A percentile compares a stretch with the other conserved stretches of the same genome.
These are phyloP conservation scores for Botrytis paeoniae DNA, from an alignment of 2,329 filamentous ascomycete species.

Conservation along the genomic window DNA sequence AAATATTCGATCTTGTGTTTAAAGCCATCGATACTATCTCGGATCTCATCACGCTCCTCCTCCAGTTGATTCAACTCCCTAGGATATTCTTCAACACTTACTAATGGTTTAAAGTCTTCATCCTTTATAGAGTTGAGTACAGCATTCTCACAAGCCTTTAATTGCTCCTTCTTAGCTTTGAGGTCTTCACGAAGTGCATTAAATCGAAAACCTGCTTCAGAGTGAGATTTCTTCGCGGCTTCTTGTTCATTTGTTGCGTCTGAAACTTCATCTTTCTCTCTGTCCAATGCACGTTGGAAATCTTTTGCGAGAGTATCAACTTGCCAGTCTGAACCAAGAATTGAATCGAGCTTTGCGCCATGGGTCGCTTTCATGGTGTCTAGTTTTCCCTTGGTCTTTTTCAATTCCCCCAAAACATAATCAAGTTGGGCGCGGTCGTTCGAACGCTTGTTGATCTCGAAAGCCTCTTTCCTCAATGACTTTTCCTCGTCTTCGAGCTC, in stretches of 20 bases:
- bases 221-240: constrained; percentile 65
- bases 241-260: constrained; percentile 71
- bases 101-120: constrained; percentile 39
- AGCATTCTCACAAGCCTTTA: constrained; percentile 56
- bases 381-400: constrained; percentile 69
- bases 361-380: constrained; percentile 76
- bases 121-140: constrained; percentile 51
- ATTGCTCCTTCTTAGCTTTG: constrained; percentile 61
- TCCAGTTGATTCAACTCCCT: constrained; percentile 50
- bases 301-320: constrained; percentile 65
- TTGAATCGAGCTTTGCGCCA: constrained; percentile 62
- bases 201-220: constrained; percentile 72
- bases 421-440: constrained; percentile 82
- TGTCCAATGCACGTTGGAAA: constrained; percentile 62
- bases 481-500: constrained; percentile 70
- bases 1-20: constrained; percentile 71
- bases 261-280: constrained; percentile 55
- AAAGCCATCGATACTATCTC: constrained; percentile 66
- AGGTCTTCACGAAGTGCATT: constrained; percentile 62
- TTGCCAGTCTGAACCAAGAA: constrained; percentile 67
- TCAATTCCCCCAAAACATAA: constrained; percentile 74
- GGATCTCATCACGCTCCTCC: constrained; percentile 50
- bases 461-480: constrained; percentile 72
- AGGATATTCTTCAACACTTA: constrained; percentile 53
- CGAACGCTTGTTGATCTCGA: constrained; percentile 77